These are phyloP conservation scores for Microdochium nivale DNA, from an alignment of 2,329 filamentous ascomycete species.

Conservation along the genomic window DNA sequence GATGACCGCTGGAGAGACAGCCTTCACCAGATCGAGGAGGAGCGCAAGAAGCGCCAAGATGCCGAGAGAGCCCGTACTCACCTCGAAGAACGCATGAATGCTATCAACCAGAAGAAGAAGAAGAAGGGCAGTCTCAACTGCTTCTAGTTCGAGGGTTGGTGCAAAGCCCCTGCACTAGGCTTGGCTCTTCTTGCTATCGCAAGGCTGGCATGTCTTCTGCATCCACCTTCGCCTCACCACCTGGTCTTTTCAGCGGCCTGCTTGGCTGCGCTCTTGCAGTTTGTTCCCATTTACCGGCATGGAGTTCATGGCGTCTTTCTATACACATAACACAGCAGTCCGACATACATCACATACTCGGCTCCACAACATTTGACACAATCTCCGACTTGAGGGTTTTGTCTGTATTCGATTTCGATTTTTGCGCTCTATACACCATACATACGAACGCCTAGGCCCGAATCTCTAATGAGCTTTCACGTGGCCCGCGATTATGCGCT, in stretches of 20 bases:
- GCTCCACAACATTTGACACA: not conserved
- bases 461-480: not conserved
- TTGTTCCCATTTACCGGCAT: not conserved
- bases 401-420: not conserved
- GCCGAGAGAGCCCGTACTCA: conserved; percentile 84
- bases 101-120: conserved; percentile 88
- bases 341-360: not conserved
- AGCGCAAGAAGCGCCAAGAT: conserved; percentile 83
- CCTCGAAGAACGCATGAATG: conserved; percentile 90
- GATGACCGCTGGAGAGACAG: conserved; percentile 51
- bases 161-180: conserved; percentile 2
- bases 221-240: not conserved
- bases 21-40: conserved; percentile 90
- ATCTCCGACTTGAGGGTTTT: not conserved
- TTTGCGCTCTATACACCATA: not conserved
- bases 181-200: not conserved
- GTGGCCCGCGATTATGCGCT: not conserved
- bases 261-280: not conserved
- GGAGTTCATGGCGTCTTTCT: not conserved
- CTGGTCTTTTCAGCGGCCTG: not conserved
- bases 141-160: conserved; percentile 55
- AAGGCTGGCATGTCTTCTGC: not conserved
- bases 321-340: not conserved
- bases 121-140: conserved; percentile 94
- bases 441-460: not conserved